Evolutionary conservation across 306 rosid genomes (phyloP).

Genomic region (Quercus mongolica): DNA sequence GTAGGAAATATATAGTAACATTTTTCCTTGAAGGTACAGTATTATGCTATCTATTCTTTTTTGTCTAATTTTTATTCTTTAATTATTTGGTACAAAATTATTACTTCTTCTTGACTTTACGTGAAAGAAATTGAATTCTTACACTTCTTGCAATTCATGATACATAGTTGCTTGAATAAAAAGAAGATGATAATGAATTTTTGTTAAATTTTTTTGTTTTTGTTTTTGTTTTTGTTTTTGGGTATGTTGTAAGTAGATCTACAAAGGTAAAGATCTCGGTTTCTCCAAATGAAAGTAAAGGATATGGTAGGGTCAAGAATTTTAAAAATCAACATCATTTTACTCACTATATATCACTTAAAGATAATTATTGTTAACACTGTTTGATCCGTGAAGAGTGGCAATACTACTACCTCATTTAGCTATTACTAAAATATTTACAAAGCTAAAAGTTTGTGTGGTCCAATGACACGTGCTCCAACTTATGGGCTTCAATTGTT

Average conservation of each 20-base stretch:
- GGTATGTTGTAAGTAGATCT: neutral
- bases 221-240: neutral
- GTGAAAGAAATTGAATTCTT: neutral
- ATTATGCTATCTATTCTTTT: neutral
- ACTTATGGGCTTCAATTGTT: constrained; percentile 10
- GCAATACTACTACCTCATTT: neutral
- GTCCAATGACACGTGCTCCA: constrained; percentile 39
- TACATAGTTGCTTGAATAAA: neutral
- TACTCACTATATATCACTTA: neutral
- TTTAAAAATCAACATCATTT: constrained; percentile 13
- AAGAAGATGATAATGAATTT: neutral
- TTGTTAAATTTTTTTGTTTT: neutral
- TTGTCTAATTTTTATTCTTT: neutral
- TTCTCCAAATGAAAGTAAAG: constrained; percentile 9
- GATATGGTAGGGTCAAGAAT: constrained; percentile 22
- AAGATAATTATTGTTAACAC: constrained; percentile 16
- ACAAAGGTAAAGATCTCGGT: neutral
- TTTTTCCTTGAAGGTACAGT: neutral
- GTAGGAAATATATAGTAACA: neutral
- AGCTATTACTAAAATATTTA: constrained; percentile 22
- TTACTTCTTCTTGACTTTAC: no score
- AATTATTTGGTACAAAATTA: no score
- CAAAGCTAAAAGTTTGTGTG: constrained; percentile 15
- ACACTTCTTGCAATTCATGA: neutral
- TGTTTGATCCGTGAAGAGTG: constrained; percentile 39